Evolutionary conservation across 2,329 filamentous ascomycete genomes (phyloP), one percentile per base, ranked within the genome.

Genomic region (Hypoxylon sp.): DNA sequence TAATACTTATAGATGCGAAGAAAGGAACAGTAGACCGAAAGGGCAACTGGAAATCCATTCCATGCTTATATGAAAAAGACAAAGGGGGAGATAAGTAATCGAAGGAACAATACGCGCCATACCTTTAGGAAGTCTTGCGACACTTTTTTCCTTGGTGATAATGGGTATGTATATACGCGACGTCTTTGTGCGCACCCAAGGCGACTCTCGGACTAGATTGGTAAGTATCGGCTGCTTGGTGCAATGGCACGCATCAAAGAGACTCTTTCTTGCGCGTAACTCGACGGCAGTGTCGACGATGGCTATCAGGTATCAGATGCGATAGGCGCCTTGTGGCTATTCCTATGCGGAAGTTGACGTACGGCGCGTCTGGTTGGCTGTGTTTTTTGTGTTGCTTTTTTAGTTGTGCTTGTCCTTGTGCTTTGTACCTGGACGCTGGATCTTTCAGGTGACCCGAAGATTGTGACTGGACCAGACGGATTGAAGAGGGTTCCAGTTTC

Each of bases 1-100:
- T 65, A 53, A 63, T 46, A 70, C 65, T 69, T 72, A 67, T 41
- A 68, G 68, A 68, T 60, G 53, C 53, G 41, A 72, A 69, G 36
- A 61, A 55, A 61, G 63, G 38, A 43, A 57, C 23, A 63, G 50
- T 60, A 65, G 38, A 53, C 36, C 58, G 46, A 69, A 58, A 51
- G 52, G 51, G 59, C 55, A 48, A 59, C 21, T 41, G 30, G 48
- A 38, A 38, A 60, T 66, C 23, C 21, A 46, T 55, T 30, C 21
- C 56, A 32, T 64, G 63, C 19, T 62, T 64, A 52, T 30, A 23
- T 30, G 38, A 69, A 36, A 43, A 36, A 43, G 32, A 70, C 50
- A 70, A 61, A 67, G 58, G 38, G 55, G 48, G 51, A 36, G 34
- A 53, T 32, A 25, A 60, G 19, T 28, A 65, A 58, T 23, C 36